Evolutionary conservation across 345 rosid genomes (phyloP), one percentile per base, ranked within the genome.

Genomic region (Aurinia saxatilis): DNA sequence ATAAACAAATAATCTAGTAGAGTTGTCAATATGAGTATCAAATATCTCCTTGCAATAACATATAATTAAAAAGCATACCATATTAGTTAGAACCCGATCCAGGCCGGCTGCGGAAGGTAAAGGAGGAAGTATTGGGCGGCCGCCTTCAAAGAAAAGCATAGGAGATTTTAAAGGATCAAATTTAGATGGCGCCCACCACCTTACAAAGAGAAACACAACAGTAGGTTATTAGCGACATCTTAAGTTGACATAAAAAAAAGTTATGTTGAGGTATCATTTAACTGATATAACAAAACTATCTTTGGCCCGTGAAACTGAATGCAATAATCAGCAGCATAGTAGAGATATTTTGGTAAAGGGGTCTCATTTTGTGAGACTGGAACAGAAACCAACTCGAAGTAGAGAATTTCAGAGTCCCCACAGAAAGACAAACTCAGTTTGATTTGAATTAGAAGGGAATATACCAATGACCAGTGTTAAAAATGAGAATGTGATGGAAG

Each of bases 141-240:
- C 82, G 19, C 67, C 75, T 81, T 80, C 83, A 77, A 84, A 93
- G 90, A 93, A 93, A 73, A 90, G 81, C 97, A 90, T 85, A 35
- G 97, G 97, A 16, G 91, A 79, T 61, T 85, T 87, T 14, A 80
- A 49, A 11, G 97, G 95, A 50, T 85, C 90, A 70, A 93, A 93
- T 72, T 93, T 93, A 37, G 96, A 79, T 45, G 97, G 96, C 40
- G 96, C 96, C 91, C 90, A 81, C 99, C 97, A 93, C 95, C 97
- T 93, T 71, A 49, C 12, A 39, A 19, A 9, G 57, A 66, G 50
- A 53, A 50, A 45, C 40, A 57, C 59, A 41, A 63, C 5, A n/a
- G 45, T 64, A 48, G 5, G 25, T 48, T 31, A 6, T 70, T 31
- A 50, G 23, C 27, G 51, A 18, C 56, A 52, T 27, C 37, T 47